These are phyloP conservation scores for Lepiota venenata DNA, from an alignment of 768 basidiomycete species.

Conservation along the genomic window DNA sequence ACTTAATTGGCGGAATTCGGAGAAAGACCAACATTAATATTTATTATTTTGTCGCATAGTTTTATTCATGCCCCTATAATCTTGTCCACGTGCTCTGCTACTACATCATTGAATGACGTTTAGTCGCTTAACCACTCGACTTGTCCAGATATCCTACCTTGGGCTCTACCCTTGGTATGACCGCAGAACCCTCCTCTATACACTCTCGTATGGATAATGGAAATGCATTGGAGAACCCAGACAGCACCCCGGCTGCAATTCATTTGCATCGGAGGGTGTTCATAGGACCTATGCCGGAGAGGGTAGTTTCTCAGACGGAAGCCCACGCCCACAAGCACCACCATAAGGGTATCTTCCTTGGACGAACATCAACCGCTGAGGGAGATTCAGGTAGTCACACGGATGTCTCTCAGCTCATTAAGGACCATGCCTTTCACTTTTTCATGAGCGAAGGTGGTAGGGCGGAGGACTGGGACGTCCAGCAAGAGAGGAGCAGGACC, in stretches of 20 bases:
- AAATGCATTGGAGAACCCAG: neutral
- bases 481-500: slow-evolving; percentile 36
- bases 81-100: neutral
- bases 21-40: neutral
- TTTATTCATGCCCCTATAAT: too few species aligned
- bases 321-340: slow-evolving; percentile 24
- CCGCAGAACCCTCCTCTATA: neutral
- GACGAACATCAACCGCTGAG: slow-evolving; percentile 18
- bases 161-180: neutral
- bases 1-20: slow-evolving; percentile 1
- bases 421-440: slow-evolving; percentile 58
- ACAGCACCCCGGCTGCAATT: slow-evolving; percentile 23
- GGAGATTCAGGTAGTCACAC: slow-evolving; percentile 31
- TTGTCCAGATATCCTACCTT: too few species aligned
- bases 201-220: neutral
- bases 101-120: neutral
- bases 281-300: slow-evolving; percentile 75
- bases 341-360: slow-evolving; percentile 8
- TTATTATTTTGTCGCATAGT: neutral
- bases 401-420: slow-evolving; percentile 45
- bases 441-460: slow-evolving; percentile 65
- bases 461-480: slow-evolving; percentile 63
- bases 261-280: slow-evolving; percentile 51
- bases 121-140: neutral
- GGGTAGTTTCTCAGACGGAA: slow-evolving; percentile 41